phyloP scores from a whole-genome alignment of 2,329 filamentous ascomycete genomes.

The Xylaria sp. region DNA sequence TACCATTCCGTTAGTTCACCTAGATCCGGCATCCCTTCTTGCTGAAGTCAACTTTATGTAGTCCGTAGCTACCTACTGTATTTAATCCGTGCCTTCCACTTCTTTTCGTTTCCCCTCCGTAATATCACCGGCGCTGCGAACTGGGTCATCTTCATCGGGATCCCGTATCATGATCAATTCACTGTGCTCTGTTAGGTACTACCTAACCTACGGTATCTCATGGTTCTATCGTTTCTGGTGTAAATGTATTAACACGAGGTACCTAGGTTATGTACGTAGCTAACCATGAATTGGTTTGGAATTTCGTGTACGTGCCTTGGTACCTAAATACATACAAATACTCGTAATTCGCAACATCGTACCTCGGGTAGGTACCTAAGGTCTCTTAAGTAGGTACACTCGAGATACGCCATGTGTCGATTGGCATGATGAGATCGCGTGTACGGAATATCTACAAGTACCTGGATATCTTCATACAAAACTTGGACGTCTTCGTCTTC shows the following conservation, averaged over 20 bases:
- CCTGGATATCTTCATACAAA: too few relatives aligned
- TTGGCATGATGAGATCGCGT: too few relatives aligned
- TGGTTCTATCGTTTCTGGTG: too few relatives aligned
- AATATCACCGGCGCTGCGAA: background rate
- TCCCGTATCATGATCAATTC: background rate
- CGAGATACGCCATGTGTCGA: too few relatives aligned
- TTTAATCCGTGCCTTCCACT: background rate
- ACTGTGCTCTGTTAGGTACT: background rate
- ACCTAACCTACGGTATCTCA: background rate
- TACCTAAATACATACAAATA: background rate
- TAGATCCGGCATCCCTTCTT: background rate
- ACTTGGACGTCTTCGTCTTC: too few relatives aligned
- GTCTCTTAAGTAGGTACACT: background rate
- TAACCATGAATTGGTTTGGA: background rate
- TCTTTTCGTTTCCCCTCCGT: background rate
- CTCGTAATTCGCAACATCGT: background rate
- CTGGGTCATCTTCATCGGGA: too few relatives aligned
- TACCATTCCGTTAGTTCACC: slow-evolving; percentile 7
- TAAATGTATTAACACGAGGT: background rate
- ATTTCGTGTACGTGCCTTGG: background rate
- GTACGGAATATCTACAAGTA: too few relatives aligned
- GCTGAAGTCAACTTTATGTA: background rate
- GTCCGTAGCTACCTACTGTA: background rate
- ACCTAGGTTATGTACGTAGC: background rate
- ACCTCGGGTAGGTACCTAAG: background rate